These are phyloP conservation scores for Puccinia horiana DNA, from an alignment of 1,284 basidiomycete genomes.

Conservation along the genomic window DNA sequence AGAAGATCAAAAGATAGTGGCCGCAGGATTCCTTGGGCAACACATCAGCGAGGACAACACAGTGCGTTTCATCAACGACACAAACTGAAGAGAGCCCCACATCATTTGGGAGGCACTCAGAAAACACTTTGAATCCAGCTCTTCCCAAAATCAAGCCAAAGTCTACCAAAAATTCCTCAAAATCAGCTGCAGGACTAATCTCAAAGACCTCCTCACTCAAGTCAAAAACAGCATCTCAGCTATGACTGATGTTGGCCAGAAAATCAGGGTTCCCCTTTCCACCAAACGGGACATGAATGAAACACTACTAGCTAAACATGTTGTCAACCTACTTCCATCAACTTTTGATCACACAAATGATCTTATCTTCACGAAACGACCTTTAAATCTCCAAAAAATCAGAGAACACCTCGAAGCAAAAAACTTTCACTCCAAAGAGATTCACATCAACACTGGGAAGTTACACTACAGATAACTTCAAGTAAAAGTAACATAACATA, in stretches of 20 bases:
- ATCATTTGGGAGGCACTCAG: too few species aligned
- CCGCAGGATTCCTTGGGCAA: not conserved
- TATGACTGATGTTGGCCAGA: not conserved
- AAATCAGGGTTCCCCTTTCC: not conserved
- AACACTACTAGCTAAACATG: too few species aligned
- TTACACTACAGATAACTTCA: too few species aligned
- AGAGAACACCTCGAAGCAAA: not conserved
- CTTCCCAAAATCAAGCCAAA: conserved; percentile 4
- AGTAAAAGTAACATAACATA: too few species aligned
- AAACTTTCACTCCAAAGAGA: not conserved
- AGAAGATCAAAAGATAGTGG: not conserved
- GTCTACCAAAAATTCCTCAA: not conserved
- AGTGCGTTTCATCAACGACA: too few species aligned
- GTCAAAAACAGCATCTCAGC: too few species aligned
- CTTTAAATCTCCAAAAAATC: not conserved
- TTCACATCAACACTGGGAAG: too few species aligned
- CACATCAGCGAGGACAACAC: too few species aligned
- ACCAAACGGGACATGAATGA: not conserved
- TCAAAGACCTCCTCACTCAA: too few species aligned
- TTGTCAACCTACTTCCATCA: not conserved
- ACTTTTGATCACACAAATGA: not conserved
- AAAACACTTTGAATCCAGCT: not conserved
- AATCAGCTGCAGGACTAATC: not conserved
- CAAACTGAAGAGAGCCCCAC: too few species aligned
- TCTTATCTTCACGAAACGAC: not conserved